These are phyloP conservation scores for Verticillium albo-atrum DNA, from an alignment of 2,329 filamentous ascomycete genomes.

Conservation along the genomic window DNA sequence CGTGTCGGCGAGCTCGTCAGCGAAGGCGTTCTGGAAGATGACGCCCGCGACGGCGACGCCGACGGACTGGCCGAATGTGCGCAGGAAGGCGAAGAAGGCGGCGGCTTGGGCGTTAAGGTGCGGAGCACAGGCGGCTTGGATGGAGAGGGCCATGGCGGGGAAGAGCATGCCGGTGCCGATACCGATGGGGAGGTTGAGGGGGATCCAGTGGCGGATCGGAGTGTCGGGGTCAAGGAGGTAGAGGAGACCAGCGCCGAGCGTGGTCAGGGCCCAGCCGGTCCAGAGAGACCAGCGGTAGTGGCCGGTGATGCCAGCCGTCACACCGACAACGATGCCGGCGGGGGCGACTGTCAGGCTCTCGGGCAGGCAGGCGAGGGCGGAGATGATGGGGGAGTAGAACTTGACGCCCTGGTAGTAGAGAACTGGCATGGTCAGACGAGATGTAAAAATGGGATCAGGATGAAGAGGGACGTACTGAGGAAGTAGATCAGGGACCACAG, in stretches of 20 bases:
- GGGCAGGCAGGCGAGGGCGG: conserved; percentile 54
- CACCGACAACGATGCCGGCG: conserved; percentile 50
- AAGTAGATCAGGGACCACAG: conserved; percentile 53
- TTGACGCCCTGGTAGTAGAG: conserved; percentile 48
- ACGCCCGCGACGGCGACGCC: conserved; percentile 65
- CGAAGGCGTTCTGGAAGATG: conserved; percentile 65
- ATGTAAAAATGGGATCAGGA: conserved; percentile 2
- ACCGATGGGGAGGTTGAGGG: conserved; percentile 56
- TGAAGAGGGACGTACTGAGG: conserved; percentile 28
- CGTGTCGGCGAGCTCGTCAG: conserved; percentile 41
- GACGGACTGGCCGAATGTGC: conserved; percentile 59
- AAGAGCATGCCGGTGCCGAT: conserved; percentile 62
- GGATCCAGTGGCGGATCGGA: conserved; percentile 50
- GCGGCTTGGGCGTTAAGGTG: conserved; percentile 49
- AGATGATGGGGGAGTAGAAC: conserved; percentile 45
- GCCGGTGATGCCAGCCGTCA: conserved; percentile 49
- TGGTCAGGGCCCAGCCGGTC: conserved; percentile 56
- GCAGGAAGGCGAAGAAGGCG: conserved; percentile 64
- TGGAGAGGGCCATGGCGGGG: conserved; percentile 56
- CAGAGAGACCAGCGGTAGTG: conserved; percentile 58
- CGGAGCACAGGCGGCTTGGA: conserved; percentile 54
- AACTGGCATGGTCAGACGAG: conserved; percentile 13
- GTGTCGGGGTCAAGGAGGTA: conserved; percentile 43
- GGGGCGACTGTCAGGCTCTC: conserved; percentile 61
- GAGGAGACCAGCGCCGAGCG: conserved; percentile 53